These are phyloP conservation scores for Diaporthe destruens DNA, from an alignment of 2,329 filamentous ascomycete genomes.

Conservation along the genomic window DNA sequence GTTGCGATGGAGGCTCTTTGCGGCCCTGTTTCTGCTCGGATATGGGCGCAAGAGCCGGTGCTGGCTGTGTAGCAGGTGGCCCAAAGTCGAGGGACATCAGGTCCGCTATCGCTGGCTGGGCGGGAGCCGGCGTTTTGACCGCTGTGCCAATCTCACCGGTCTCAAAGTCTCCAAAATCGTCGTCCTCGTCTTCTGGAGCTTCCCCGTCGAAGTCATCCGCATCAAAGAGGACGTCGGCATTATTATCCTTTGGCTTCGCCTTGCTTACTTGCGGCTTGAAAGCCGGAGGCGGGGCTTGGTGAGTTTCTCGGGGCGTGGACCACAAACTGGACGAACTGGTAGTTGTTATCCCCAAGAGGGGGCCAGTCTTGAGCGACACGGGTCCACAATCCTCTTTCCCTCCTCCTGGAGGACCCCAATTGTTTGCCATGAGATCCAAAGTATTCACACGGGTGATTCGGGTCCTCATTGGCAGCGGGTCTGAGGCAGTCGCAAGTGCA, in stretches of 20 bases:
- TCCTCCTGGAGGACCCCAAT: constrained; percentile 56
- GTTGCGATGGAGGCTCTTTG: constrained; percentile 49
- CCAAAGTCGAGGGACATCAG: constrained; percentile 50
- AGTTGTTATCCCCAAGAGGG: constrained; percentile 41
- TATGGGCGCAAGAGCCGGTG: constrained; percentile 47
- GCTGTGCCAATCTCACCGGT: constrained; percentile 51
- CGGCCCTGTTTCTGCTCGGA: constrained; percentile 47
- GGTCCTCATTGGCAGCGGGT: constrained; percentile 36
- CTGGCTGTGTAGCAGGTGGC: constrained; percentile 26
- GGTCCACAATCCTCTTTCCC: constrained; percentile 40
- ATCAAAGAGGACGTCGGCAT: constrained; percentile 75
- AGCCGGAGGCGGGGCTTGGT: constrained; percentile 1
- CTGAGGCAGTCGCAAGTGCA: constrained; percentile 32
- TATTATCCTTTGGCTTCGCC: constrained; percentile 47
- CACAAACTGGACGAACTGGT: constrained; percentile 25
- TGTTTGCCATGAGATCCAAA: constrained; percentile 67
- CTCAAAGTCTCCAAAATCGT: constrained; percentile 73
- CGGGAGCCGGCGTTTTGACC: constrained; percentile 45
- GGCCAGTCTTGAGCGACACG: constrained; percentile 43
- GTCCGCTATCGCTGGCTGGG: constrained; percentile 48
- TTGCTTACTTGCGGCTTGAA: constrained; percentile 38
- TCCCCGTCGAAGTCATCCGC: constrained; percentile 65
- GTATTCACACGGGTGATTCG: constrained; percentile 62
- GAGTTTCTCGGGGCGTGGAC: constrained; percentile 15
- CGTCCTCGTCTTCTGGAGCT: constrained; percentile 51